Conservation (phyloP, 2,329 filamentous ascomycete species). For the Sphaerulina vaccinii region DNA sequence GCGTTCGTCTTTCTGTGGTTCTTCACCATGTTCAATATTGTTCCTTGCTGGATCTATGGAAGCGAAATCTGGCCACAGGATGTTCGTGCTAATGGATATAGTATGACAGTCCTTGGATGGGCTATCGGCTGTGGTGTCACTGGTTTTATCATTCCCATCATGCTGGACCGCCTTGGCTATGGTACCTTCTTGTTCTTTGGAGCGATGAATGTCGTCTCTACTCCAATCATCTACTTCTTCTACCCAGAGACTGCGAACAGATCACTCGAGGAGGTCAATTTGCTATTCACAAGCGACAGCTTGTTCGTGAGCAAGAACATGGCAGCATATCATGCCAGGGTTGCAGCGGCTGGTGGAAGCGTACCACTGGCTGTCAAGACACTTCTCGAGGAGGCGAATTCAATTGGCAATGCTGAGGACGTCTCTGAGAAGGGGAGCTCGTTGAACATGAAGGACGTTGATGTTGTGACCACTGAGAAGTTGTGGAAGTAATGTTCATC, state of each 20-base stretch:
- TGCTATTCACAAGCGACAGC: conserved; percentile 41
- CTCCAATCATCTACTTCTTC: conserved; percentile 36
- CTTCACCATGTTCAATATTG: conserved; percentile 49
- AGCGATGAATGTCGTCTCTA: conserved; percentile 52
- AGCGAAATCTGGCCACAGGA: conserved; percentile 59
- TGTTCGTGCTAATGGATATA: conserved; percentile 59
- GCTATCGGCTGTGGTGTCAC: conserved; percentile 58
- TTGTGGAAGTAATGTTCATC: no score
- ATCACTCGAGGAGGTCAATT: conserved; percentile 44
- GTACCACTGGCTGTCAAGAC: conserved; percentile 34
- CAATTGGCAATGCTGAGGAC: not conserved
- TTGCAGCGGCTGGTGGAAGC: conserved; percentile 35
- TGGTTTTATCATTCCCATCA: conserved; percentile 51
- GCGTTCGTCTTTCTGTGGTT: conserved; percentile 42
- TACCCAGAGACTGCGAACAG: conserved; percentile 28
- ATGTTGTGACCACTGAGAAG: conserved; percentile 8
- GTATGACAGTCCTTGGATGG: conserved; percentile 60
- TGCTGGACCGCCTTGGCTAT: conserved; percentile 45
- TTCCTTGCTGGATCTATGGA: conserved; percentile 53
- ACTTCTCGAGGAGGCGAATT: conserved; percentile 37
- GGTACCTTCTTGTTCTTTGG: conserved; percentile 55
- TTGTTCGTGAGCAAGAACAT: conserved; percentile 36
- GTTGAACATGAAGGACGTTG: not conserved
- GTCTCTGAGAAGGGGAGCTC: conserved; percentile 6
- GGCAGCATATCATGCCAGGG: conserved; percentile 33